Conservation (phyloP, 192 early-diverging fungal species). For the Ramicandelaber brevisporus region DNA sequence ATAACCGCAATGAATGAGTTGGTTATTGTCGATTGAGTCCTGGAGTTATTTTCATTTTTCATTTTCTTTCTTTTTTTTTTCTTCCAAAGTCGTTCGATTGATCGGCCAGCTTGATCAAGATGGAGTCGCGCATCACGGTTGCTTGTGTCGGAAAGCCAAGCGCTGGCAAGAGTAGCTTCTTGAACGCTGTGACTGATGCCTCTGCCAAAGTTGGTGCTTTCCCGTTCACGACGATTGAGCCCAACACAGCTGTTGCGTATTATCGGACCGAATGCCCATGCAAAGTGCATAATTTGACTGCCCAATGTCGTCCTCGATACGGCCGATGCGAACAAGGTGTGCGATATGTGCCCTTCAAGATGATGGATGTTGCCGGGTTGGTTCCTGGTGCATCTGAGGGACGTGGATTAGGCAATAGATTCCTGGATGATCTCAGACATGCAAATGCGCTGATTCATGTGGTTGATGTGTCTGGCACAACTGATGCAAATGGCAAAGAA, state of each 20-base stretch:
- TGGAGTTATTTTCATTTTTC: no score
- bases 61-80: no score
- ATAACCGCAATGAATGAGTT: no score
- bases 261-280: slow-evolving; percentile 50
- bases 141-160: slow-evolving; percentile 50
- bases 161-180: slow-evolving; percentile 59
- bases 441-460: slow-evolving; percentile 64
- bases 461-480: slow-evolving; percentile 63
- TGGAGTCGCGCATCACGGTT: no score
- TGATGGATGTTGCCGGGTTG: slow-evolving; percentile 60
- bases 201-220: slow-evolving; percentile 63
- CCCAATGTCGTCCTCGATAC: slow-evolving; percentile 41
- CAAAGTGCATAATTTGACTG: slow-evolving; percentile 17
- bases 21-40: no score
- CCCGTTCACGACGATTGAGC: slow-evolving; percentile 70
- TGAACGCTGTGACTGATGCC: slow-evolving; percentile 60
- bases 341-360: slow-evolving; percentile 37
- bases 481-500: slow-evolving; percentile 46
- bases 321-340: slow-evolving; percentile 38
- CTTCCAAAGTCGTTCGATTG: no score
- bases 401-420: slow-evolving; percentile 48
- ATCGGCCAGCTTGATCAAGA: no score
- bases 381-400: slow-evolving; percentile 62
- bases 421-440: slow-evolving; percentile 51
- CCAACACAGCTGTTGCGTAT: slow-evolving; percentile 56